Conservation (phyloP, 768 basidiomycete species). For the Tubosaeta sp. region DNA sequence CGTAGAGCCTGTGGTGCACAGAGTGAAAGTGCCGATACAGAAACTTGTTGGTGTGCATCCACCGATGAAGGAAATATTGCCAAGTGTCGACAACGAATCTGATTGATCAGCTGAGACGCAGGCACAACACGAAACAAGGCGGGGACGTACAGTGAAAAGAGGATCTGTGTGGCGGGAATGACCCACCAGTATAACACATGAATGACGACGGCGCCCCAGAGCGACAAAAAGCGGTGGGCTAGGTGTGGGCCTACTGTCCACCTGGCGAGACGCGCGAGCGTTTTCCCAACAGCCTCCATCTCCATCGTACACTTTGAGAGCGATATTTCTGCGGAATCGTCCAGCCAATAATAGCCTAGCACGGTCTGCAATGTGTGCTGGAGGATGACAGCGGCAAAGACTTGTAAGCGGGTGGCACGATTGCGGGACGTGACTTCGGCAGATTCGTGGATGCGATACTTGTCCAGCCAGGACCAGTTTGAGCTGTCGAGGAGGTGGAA, state of each 20-base stretch:
- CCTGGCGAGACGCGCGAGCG: constrained; percentile 37
- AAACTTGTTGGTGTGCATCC: constrained; percentile 86
- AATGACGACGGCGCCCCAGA: constrained; percentile 41
- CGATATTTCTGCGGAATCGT: constrained; percentile 34
- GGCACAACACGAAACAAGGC: not conserved
- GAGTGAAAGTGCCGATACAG: constrained; percentile 91
- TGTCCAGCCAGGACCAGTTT: constrained; percentile 72
- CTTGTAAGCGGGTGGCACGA: constrained; percentile 63
- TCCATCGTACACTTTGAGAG: constrained; percentile 38
- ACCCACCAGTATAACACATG: constrained; percentile 91
- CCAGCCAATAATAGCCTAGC: constrained; percentile 67
- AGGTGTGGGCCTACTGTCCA: constrained; percentile 40
- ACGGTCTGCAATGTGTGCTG: constrained; percentile 85
- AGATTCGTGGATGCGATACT: constrained; percentile 85
- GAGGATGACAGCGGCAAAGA: constrained; percentile 74
- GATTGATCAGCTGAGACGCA: not conserved
- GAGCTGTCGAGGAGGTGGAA: constrained; percentile 84
- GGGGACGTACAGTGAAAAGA: constrained; percentile 74
- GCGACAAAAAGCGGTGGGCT: constrained; percentile 34
- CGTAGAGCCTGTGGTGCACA: constrained; percentile 92
- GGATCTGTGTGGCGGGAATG: constrained; percentile 67
- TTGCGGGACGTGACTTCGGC: constrained; percentile 74
- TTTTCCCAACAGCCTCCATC: constrained; percentile 39
- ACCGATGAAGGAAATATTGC: constrained; percentile 95
- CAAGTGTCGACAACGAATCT: constrained; percentile 96